Evolutionary conservation across 768 basidiomycete species (phyloP).

Genomic region (Lactarius quietus): DNA sequence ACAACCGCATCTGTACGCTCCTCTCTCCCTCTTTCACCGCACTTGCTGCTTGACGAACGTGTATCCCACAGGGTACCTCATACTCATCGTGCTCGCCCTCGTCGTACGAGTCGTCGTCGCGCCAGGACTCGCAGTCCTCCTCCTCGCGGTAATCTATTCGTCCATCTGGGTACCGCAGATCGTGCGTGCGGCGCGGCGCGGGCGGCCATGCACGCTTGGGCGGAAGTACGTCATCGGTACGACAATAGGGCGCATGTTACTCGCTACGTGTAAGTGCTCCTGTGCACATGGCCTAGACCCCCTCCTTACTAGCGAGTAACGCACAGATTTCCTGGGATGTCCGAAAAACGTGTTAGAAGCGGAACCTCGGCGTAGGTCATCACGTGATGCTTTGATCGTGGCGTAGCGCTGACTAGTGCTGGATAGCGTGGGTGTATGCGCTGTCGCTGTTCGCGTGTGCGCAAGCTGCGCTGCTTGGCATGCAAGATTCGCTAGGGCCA

Average conservation of each 20-base stretch:
- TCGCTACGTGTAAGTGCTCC: slow-evolving; percentile 64
- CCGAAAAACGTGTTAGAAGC: slow-evolving; percentile 85
- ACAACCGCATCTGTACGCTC: slow-evolving; percentile 65
- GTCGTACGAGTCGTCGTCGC: slow-evolving; percentile 73
- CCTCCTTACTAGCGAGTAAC: background rate
- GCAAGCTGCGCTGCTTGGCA: slow-evolving; percentile 58
- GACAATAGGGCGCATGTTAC: slow-evolving; percentile 63
- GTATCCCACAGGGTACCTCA: slow-evolving; percentile 51
- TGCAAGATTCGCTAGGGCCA: slow-evolving; percentile 76
- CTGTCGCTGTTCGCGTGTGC: slow-evolving; percentile 57
- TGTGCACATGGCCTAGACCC: slow-evolving; percentile 1
- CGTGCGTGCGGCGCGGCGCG: slow-evolving; percentile 65
- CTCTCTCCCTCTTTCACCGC: slow-evolving; percentile 10
- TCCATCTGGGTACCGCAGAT: slow-evolving; percentile 87
- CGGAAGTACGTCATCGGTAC: slow-evolving; percentile 75
- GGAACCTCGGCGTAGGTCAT: slow-evolving; percentile 58
- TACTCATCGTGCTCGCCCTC: slow-evolving; percentile 66
- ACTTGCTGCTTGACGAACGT: slow-evolving; percentile 17
- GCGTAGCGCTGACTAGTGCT: background rate
- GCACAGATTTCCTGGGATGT: slow-evolving; percentile 73
- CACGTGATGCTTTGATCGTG: background rate
- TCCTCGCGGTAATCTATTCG: slow-evolving; percentile 68
- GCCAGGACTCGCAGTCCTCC: slow-evolving; percentile 59
- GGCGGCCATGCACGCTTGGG: slow-evolving; percentile 63
- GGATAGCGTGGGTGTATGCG: slow-evolving; percentile 59